phyloP scores from a whole-genome alignment of 495 filamentous ascomycete genomes.

The Ramalina peruviana region DNA sequence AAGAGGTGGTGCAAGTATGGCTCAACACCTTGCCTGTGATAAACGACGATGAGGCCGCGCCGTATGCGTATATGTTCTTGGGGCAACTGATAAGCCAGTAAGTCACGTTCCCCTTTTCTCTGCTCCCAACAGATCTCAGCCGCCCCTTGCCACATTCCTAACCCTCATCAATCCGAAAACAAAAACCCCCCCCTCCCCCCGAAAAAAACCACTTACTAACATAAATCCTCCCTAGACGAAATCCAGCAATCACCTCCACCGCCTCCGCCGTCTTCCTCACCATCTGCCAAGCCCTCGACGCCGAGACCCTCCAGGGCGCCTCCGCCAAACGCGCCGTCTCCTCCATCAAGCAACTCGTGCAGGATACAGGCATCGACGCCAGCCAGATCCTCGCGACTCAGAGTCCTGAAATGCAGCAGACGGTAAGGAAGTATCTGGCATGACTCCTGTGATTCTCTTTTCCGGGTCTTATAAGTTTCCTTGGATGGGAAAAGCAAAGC shows the following conservation, averaged over 20 bases:
- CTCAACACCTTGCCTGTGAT: conserved; percentile 78
- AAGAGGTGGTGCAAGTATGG: conserved; percentile 67
- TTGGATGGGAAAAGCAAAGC: too few relatives aligned
- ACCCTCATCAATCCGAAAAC: neutral
- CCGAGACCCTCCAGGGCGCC: conserved; percentile 76
- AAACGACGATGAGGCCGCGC: conserved; percentile 94
- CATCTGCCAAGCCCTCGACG: conserved; percentile 76
- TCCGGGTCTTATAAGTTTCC: too few relatives aligned
- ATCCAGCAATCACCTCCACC: conserved; percentile 55
- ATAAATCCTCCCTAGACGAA: conserved; percentile 48
- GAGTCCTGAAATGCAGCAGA: conserved; percentile 59
- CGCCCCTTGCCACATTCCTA: neutral
- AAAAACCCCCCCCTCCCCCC: neutral
- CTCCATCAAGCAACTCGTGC: conserved; percentile 59
- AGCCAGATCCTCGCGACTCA: conserved; percentile 55
- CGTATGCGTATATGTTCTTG: conserved; percentile 89
- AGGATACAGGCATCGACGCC: conserved; percentile 53
- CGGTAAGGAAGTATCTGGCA: conserved; percentile 53
- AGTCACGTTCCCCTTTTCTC: conserved; percentile 23
- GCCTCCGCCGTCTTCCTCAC: conserved; percentile 66
- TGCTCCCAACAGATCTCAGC: too few relatives aligned
- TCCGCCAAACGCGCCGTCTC: conserved; percentile 57
- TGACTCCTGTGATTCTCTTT: too few relatives aligned
- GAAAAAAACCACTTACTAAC: neutral
- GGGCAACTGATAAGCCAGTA: conserved; percentile 88